Evolutionary conservation across 208 protist genomes (phyloP).

Genomic region (Histomonas meleagridis): DNA sequence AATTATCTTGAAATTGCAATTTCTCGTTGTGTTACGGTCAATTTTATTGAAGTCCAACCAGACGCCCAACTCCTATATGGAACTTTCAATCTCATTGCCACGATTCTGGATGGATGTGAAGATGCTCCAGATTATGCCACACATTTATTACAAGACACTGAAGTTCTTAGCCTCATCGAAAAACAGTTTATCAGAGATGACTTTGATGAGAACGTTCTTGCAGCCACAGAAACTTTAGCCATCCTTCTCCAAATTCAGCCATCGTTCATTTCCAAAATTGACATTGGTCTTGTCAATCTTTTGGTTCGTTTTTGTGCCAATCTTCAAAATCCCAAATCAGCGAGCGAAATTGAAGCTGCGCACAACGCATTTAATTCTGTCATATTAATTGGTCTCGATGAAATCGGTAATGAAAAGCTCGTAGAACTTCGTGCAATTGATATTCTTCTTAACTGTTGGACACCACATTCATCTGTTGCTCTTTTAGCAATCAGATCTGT

Average conservation of each 20-base stretch:
- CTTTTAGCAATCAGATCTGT: neutral
- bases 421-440: neutral
- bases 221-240: neutral
- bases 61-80: neutral
- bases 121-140: neutral
- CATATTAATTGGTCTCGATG: neutral
- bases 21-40: neutral
- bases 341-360: conserved; percentile 11
- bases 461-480: neutral
- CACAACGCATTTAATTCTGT: neutral
- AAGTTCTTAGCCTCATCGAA: neutral
- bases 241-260: neutral
- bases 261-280: neutral
- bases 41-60: neutral
- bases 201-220: conserved; percentile 29
- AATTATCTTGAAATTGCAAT: neutral
- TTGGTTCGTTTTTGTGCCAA: neutral
- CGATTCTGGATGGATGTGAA: neutral
- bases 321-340: neutral
- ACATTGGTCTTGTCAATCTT: neutral
- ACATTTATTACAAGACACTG: neutral
- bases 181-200: neutral
- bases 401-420: neutral
- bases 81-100: neutral
- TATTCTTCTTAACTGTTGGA: neutral